Evolutionary conservation across 1,284 basidiomycete species (phyloP), one percentile per base, ranked within the genome.

Genomic region (Inonotus hispidus): DNA sequence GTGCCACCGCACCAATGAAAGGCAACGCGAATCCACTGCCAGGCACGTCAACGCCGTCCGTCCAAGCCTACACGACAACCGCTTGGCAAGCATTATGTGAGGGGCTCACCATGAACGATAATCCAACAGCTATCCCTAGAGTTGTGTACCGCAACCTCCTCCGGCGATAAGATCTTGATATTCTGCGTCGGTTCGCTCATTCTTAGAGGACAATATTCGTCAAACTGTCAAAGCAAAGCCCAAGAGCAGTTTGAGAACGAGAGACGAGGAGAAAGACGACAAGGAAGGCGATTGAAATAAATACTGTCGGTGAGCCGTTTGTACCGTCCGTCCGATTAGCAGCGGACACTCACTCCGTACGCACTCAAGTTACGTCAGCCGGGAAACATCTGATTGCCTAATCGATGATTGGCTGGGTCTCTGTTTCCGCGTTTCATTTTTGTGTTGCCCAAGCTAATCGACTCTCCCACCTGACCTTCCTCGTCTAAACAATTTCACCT

Each of bases 61-160:
- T 43, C 16, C 38, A 39, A 39, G 7, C 38, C 38, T 10, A 43
- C 41, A 16, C 41, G 16, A 43, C 19, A n/a, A 21, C 7, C 41
- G 16, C 23, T 13, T 49, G 21, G 47, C 10, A 11, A 10, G 41
- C 32, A n/a, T 5, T 27, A 52, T 19, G 14, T 14, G 32, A 35
- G 27, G 47, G 21, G 69, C 79, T 55, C 65, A 87, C 90, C 91
- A 72, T 93, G 92, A 1, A 95, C 85, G 60, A 94, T 91, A 66
- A 95, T 91, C 92, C 92, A 94, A 65, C 92, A 93, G 64, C 85
- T 90, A 66, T 92, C 79, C 37, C 84, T 74, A 47, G 67, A 79
- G 70, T 86, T 88, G 70, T 93, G 90, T 69, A 81, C 73, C 7
- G 85, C 83, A 19, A 93, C 85, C 63, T 86, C 80, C 64, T 82